These are phyloP conservation scores for Mycena epipterygia DNA, from an alignment of 768 basidiomycete genomes.

Conservation along the genomic window DNA sequence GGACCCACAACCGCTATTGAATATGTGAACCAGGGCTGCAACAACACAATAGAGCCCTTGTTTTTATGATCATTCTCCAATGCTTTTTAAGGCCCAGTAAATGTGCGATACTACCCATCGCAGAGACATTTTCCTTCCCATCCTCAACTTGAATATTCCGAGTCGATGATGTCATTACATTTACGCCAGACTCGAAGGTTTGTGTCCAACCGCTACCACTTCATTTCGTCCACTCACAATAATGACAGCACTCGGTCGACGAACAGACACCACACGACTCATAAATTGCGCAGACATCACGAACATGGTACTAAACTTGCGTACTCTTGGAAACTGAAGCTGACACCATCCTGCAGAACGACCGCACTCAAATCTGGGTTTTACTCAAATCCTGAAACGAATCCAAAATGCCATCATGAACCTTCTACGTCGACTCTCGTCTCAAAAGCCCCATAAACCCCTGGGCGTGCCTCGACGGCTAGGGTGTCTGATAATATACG, in stretches of 20 bases:
- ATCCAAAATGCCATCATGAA: constrained; percentile 8
- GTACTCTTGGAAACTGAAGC: background rate
- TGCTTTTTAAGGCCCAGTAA: background rate
- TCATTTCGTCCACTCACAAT: background rate
- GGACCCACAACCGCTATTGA: constrained; percentile 23
- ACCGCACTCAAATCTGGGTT: background rate
- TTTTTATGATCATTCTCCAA: background rate
- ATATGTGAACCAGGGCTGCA: background rate
- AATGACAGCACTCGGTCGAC: background rate
- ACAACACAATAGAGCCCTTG: constrained; percentile 22
- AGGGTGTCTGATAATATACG: constrained; percentile 29
- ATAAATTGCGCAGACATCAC: background rate
- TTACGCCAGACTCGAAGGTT: background rate
- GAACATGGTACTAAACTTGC: background rate
- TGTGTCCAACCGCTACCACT: background rate
- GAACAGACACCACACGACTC: background rate
- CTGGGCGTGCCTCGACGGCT: constrained; percentile 20
- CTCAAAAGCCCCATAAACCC: constrained; percentile 14
- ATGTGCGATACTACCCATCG: background rate
- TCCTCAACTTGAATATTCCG: background rate
- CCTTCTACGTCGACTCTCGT: background rate
- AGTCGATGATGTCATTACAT: constrained; percentile 7
- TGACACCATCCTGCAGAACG: background rate
- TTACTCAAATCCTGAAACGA: constrained; percentile 12
- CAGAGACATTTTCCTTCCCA: background rate